Percentiles rank a stretch among this genome's conserved stretches.
Evolutionary conservation across 768 basidiomycete genomes (phyloP).

Genomic region (Lepiota venenata): DNA sequence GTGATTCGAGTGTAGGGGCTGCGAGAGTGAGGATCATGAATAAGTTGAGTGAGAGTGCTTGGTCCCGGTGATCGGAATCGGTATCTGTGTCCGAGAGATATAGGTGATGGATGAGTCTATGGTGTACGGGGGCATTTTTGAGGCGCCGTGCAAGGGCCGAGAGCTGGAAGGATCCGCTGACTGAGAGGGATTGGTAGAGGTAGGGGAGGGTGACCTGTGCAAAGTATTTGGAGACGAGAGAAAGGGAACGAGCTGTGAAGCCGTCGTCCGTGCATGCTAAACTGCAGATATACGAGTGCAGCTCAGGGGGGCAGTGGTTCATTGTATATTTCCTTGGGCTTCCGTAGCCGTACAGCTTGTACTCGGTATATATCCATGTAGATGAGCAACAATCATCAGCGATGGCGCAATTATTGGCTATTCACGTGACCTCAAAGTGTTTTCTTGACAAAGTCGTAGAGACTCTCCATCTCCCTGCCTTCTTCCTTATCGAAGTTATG

Average conservation of each 20-base stretch:
- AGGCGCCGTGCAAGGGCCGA: conserved; percentile 25
- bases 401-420: conserved; percentile 12
- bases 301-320: conserved; percentile 38
- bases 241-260: conserved; percentile 30
- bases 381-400: conserved; percentile 10
- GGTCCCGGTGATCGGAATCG: neutral
- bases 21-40: conserved; percentile 32
- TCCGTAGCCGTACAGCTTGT: neutral
- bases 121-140: conserved; percentile 28
- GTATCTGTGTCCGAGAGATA: conserved; percentile 35
- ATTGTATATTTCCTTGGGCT: conserved; percentile 16
- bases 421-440: conserved; percentile 1
- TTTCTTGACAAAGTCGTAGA: conserved; percentile 27
- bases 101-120: conserved; percentile 38
- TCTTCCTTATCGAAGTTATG: conserved; percentile 32
- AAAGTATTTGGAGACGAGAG: conserved; percentile 37
- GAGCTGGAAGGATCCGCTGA: conserved; percentile 27
- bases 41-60: conserved; percentile 15
- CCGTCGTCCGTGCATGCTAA: conserved; percentile 40
- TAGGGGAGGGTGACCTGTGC: conserved; percentile 33
- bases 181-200: conserved; percentile 36
- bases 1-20: conserved; percentile 37
- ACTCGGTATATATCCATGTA: neutral
- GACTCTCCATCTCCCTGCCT: conserved; percentile 28
- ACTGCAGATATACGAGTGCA: conserved; percentile 41